These are phyloP conservation scores for Tricholomella constricta DNA, from an alignment of 768 basidiomycete species.

Conservation along the genomic window DNA sequence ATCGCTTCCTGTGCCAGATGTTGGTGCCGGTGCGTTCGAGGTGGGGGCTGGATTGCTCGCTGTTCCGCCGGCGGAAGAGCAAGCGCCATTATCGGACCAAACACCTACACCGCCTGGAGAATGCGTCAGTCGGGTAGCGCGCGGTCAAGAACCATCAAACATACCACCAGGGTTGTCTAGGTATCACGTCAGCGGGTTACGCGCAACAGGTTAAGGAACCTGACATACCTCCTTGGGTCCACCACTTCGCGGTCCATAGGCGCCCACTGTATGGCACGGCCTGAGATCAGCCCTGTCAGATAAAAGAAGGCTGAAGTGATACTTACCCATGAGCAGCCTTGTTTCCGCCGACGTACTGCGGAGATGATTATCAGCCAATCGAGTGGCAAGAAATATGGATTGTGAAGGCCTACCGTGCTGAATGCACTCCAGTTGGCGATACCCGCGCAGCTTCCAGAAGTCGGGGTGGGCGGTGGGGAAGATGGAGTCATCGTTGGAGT, in stretches of 20 bases:
- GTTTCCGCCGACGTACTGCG: conserved; percentile 5
- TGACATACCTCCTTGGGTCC: conserved; percentile 12
- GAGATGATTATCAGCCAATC: background rate
- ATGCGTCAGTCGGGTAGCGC: background rate
- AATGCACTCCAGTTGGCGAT: conserved; percentile 1
- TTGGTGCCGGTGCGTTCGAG: background rate
- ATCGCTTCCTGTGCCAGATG: background rate
- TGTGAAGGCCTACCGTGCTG: background rate
- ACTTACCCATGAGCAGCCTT: conserved; percentile 7
- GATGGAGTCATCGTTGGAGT: background rate
- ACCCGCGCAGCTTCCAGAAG: conserved; percentile 2
- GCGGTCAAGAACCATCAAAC: background rate
- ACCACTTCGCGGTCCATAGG: conserved; percentile 17
- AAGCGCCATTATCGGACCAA: conserved; percentile 9
- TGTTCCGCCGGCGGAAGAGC: background rate
- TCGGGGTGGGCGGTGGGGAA: background rate
- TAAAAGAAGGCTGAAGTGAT: background rate
- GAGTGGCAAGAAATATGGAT: too few relatives aligned
- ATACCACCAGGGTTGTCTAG: conserved; percentile 9
- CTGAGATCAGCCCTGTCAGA: background rate
- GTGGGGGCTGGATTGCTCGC: background rate
- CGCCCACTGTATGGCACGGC: background rate
- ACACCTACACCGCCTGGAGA: conserved; percentile 3
- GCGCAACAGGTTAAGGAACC: background rate
- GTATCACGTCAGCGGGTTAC: background rate